A percentile compares a stretch with the other conserved stretches of the same genome.
Evolutionary conservation across 2,329 filamentous ascomycete genomes (phyloP).

Genomic region (Alternaria hordeiaustralica): DNA sequence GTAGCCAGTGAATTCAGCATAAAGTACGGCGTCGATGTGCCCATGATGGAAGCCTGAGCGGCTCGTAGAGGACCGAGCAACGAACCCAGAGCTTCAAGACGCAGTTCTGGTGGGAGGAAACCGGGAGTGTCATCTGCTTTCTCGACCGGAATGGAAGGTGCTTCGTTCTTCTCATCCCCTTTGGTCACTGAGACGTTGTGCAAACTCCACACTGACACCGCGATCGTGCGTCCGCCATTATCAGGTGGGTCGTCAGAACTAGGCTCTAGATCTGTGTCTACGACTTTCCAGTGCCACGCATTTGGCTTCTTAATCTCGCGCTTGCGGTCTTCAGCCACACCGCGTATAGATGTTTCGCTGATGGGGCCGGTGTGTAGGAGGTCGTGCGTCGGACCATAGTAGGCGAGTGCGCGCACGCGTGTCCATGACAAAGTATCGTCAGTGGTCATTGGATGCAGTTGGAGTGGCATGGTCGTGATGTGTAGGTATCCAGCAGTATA

Average conservation of each 20-base stretch:
- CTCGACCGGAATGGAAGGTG: conserved; percentile 1
- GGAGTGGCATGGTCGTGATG: conserved; percentile 29
- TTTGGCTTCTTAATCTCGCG: conserved; percentile 29
- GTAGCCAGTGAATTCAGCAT: conserved; percentile 44
- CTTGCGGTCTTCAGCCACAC: conserved; percentile 31
- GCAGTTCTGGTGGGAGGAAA: conserved; percentile 74
- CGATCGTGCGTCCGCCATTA: conserved; percentile 36
- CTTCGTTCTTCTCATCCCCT: not conserved
- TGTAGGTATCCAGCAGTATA: too few species aligned
- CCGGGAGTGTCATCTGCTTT: conserved; percentile 58
- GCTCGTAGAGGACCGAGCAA: conserved; percentile 31
- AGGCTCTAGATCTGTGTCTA: conserved; percentile 36
- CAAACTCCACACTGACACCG: conserved; percentile 37
- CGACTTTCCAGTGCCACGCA: conserved; percentile 41
- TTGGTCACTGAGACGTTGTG: conserved; percentile 15
- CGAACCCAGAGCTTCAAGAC: conserved; percentile 34
- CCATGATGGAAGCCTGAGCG: conserved; percentile 38
- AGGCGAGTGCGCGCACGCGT: conserved; percentile 36
- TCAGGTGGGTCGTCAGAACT: conserved; percentile 29
- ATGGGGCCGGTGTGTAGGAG: conserved; percentile 32
- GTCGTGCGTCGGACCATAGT: conserved; percentile 40
- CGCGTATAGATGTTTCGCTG: conserved; percentile 32
- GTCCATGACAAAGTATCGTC: conserved; percentile 37
- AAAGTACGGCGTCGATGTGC: conserved; percentile 23
- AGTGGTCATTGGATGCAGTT: conserved; percentile 26